These are phyloP conservation scores for Rhizopogon vesiculosus DNA, from an alignment of 768 basidiomycete species.

Conservation along the genomic window DNA sequence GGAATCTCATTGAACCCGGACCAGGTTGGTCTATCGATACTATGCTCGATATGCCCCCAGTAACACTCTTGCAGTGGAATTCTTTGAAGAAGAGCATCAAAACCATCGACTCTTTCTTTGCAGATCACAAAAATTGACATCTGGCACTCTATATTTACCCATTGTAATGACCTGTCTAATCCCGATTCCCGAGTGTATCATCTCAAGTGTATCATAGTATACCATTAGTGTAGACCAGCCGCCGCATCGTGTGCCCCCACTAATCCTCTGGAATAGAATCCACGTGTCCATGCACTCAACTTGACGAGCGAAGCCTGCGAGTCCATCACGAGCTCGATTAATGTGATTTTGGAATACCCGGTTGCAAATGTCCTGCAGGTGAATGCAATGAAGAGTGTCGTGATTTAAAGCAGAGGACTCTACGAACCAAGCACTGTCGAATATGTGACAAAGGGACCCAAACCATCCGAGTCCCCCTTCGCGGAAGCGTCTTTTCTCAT, in stretches of 20 bases:
- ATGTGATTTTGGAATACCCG: conserved; percentile 42
- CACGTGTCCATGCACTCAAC: conserved; percentile 58
- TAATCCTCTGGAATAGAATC: conserved; percentile 54
- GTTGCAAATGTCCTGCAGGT: conserved; percentile 53
- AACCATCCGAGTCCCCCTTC: conserved; percentile 42
- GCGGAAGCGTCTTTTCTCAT: conserved; percentile 53
- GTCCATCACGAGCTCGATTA: conserved; percentile 64
- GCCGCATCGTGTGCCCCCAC: conserved; percentile 68
- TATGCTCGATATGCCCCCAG: not conserved
- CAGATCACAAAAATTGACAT: conserved; percentile 18
- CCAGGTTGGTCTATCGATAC: conserved; percentile 40
- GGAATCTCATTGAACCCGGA: conserved; percentile 65
- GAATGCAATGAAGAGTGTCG: conserved; percentile 1
- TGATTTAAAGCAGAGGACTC: not conserved
- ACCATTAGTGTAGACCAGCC: conserved; percentile 48
- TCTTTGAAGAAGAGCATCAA: conserved; percentile 38
- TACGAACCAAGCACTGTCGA: conserved; percentile 75
- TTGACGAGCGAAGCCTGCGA: conserved; percentile 51
- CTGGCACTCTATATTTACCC: not conserved
- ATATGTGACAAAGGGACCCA: conserved; percentile 45
- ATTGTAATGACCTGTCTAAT: not conserved
- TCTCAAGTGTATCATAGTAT: conserved; percentile 5
- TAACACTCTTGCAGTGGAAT: conserved; percentile 44
- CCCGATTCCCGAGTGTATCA: not conserved
- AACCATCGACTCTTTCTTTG: conserved; percentile 51